Conservation (phyloP, 306 rosid genomes). For the Acmispon strigosus region DNA sequence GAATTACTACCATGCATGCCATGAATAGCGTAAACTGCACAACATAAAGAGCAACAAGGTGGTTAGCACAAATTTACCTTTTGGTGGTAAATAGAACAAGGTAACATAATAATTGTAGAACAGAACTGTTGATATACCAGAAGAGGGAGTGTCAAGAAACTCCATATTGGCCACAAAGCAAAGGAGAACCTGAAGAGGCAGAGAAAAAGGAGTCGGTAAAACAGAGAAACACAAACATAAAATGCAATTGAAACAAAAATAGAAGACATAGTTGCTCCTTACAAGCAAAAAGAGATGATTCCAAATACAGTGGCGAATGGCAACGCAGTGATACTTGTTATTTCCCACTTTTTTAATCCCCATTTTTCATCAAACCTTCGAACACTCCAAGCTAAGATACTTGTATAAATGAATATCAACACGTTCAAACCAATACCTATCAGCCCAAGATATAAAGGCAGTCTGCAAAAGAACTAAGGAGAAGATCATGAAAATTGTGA, state of each 20-base stretch:
- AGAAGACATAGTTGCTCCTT: constrained; percentile 24
- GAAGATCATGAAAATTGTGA: constrained; percentile 16
- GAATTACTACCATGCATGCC: constrained; percentile 91
- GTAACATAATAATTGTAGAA: background rate
- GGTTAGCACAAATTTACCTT: constrained; percentile 18
- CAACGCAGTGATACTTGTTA: constrained; percentile 63
- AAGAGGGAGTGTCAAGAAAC: constrained; percentile 90
- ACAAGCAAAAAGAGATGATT: constrained; percentile 86
- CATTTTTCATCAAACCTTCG: constrained; percentile 85
- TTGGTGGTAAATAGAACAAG: background rate
- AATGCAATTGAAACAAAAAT: constrained; percentile 2
- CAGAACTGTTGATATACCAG: constrained; percentile 48
- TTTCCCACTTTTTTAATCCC: constrained; percentile 88
- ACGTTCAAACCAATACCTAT: constrained; percentile 63
- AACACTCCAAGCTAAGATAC: constrained; percentile 62
- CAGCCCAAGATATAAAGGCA: constrained; percentile 87
- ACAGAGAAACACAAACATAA: constrained; percentile 9
- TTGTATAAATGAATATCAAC: constrained; percentile 73
- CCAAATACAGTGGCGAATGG: constrained; percentile 75
- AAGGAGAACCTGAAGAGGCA: constrained; percentile 54
- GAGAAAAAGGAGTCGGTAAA: constrained; percentile 19
- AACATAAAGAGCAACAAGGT: constrained; percentile 17
- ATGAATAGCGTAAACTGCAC: constrained; percentile 96
- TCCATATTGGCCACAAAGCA: constrained; percentile 98
- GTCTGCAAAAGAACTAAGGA: constrained; percentile 53